Conservation (phyloP, 768 basidiomycete species). For the Filobasidium wieringae region DNA sequence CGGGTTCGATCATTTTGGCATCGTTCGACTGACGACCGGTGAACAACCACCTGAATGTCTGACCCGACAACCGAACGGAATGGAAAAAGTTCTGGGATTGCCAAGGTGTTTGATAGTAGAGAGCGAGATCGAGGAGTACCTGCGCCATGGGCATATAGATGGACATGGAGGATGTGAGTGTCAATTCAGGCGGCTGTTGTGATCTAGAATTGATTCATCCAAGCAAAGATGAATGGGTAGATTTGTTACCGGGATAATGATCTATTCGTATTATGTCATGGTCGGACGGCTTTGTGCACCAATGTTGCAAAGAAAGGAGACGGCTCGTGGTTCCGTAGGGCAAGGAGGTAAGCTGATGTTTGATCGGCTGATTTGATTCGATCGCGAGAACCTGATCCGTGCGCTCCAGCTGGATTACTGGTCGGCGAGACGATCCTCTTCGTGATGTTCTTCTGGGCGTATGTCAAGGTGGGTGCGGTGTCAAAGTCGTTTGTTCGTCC, state of each 20-base stretch:
- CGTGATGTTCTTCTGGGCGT: constrained; percentile 67
- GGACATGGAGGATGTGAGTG: constrained; percentile 2
- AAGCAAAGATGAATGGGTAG: background rate
- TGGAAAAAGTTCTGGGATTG: no score
- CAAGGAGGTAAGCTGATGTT: constrained; percentile 13
- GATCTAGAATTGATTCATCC: background rate
- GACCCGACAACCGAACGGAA: no score
- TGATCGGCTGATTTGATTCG: no score
- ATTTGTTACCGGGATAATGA: constrained; percentile 1
- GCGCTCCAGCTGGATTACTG: constrained; percentile 57
- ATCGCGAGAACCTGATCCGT: no score
- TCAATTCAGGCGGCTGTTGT: background rate
- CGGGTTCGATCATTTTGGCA: no score
- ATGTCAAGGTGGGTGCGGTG: constrained; percentile 50
- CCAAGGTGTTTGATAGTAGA: background rate
- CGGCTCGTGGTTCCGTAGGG: constrained; percentile 1
- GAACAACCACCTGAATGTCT: no score
- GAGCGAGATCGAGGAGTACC: background rate
- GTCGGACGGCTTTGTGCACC: constrained; percentile 12
- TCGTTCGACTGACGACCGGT: no score
- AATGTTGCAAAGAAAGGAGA: constrained; percentile 9
- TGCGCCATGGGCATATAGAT: background rate
- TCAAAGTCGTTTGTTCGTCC: background rate
- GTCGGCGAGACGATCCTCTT: constrained; percentile 54
- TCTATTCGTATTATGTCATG: constrained; percentile 15